Base-by-base conservation (phyloP, 2,329 filamentous ascomycete genomes). In the Aspergillus unguis region DNA sequence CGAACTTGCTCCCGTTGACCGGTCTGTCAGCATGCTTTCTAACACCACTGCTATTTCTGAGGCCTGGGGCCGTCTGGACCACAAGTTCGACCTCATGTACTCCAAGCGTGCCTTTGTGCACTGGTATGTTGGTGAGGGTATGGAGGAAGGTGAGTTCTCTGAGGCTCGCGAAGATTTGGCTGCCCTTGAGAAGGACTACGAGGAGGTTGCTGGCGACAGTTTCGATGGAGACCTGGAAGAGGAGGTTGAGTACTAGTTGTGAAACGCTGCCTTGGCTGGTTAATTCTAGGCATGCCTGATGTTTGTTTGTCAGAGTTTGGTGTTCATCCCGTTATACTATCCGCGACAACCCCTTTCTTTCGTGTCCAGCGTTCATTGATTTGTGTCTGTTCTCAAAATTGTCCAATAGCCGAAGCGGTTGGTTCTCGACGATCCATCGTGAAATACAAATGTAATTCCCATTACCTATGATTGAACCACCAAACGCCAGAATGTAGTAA, bases 141-240 rank as follows among this genome's bases (percentile, higher is more conserved):
- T 94, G 89, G 89, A 94, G 78, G 89, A 94, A 73, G 89, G 89
- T 65, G 89, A 94, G 74, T 94, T 94, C 78, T 88, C 85, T 58
- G 89, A 94, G 75, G 89, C 89, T 57, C 86, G 89, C 63, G 89
- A 94, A 77, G 89, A 94, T 71, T 79, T 94, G 56, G 89, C 89
- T 58, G 89, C 89, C 44, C 79, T 94, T 32, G 89, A 92, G 80
- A 89, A 87, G 78, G 88, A 92, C 66, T 92, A 92, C 70, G 88
- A 91, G 74, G 88, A 92, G 80, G 88, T 92, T 62, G 88, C 87
- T 56, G 82, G 79, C 69, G 88, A 92, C 73, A 75, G 78, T 59
- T 77, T 85, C 62, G 77, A 82, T 11, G 83, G 84, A 43, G 85
- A 85, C 67, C 85, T 86, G 62, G 79, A 69, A 51, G 67, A 69